Evolutionary conservation across 192 early-diverging fungal species (phyloP).

Genomic region (Gamsiella multidivaricata): DNA sequence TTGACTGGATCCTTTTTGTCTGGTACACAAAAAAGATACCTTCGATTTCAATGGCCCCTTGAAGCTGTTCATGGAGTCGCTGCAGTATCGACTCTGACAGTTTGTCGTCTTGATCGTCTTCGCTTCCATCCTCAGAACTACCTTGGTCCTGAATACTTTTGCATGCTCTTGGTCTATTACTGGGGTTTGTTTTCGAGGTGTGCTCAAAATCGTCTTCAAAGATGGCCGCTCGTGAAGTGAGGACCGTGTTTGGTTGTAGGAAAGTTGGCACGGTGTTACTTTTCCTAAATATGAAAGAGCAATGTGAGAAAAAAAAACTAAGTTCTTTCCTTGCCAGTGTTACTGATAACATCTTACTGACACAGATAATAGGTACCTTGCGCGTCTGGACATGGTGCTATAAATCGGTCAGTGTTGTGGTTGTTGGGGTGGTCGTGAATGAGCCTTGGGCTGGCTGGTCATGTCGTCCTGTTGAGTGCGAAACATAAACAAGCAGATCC

Average conservation of each 20-base stretch:
- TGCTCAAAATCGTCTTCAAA: constrained; percentile 19
- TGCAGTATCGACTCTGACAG: constrained; percentile 20
- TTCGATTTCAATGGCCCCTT: constrained; percentile 36
- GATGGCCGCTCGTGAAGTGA: constrained; percentile 35
- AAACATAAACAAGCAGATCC: too few species aligned
- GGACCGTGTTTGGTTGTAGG: constrained; percentile 35
- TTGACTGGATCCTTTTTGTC: too few species aligned
- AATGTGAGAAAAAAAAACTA: too few species aligned
- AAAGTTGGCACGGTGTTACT: constrained; percentile 23
- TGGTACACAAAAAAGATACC: constrained; percentile 2
- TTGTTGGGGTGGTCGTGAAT: too few species aligned
- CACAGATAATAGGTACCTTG: too few species aligned
- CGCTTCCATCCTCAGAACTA: constrained; percentile 1
- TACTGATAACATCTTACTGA: not conserved
- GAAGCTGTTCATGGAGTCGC: constrained; percentile 31
- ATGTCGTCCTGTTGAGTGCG: too few species aligned
- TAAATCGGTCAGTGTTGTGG: too few species aligned
- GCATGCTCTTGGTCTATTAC: not conserved
- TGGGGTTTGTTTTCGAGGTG: not conserved
- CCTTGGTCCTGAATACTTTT: not conserved
- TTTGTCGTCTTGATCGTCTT: constrained; percentile 25
- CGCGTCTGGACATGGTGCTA: too few species aligned
- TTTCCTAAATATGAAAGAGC: not conserved
- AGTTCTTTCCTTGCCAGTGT: too few species aligned
- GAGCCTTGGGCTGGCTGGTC: too few species aligned